Conservation (phyloP, 148 eudicot species). For the Silene conica region DNA sequence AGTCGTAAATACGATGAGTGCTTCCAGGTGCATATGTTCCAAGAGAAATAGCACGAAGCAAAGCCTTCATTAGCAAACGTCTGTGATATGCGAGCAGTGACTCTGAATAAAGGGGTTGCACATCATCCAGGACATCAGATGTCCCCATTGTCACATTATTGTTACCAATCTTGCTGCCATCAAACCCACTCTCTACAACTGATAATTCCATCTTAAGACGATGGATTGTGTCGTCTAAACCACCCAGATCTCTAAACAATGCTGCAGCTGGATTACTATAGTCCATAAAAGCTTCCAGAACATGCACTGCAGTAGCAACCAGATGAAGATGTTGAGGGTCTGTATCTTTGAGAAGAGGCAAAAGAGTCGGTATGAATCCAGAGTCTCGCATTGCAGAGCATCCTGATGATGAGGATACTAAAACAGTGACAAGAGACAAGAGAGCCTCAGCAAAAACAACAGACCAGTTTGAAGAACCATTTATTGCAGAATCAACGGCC, state of each 20-base stretch:
- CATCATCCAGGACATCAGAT: slow-evolving; percentile 51
- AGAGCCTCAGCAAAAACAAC: slow-evolving; percentile 88
- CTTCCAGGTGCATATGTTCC: slow-evolving; percentile 97
- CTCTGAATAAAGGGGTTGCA: slow-evolving; percentile 78
- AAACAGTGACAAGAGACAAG: slow-evolving; percentile 77
- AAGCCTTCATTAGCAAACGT: slow-evolving; percentile 81
- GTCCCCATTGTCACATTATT: slow-evolving; percentile 30
- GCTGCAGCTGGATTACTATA: slow-evolving; percentile 99
- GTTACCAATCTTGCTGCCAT: slow-evolving; percentile 23
- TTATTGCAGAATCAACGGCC: slow-evolving; percentile 71
- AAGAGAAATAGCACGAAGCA: slow-evolving; percentile 87
- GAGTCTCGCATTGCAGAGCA: slow-evolving; percentile 99
- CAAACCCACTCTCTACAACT: slow-evolving; percentile 56
- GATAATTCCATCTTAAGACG: slow-evolving; percentile 86
- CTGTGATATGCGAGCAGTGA: slow-evolving; percentile 80
- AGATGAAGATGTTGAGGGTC: slow-evolving; percentile 91
- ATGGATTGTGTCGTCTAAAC: slow-evolving; percentile 87
- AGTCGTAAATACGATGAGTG: slow-evolving; percentile 70
- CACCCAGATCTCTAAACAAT: slow-evolving; percentile 91
- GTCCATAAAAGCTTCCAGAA: slow-evolving; percentile 97
- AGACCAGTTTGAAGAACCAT: slow-evolving; percentile 73
- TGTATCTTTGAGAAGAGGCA: slow-evolving; percentile 90
- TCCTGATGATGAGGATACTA: slow-evolving; percentile 92
- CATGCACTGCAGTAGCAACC: slow-evolving; percentile 94
- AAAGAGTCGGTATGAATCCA: slow-evolving; percentile 94